Evolutionary conservation across 169 alveolate genomes (phyloP).

Genomic region (Eimeria brunetti): DNA sequence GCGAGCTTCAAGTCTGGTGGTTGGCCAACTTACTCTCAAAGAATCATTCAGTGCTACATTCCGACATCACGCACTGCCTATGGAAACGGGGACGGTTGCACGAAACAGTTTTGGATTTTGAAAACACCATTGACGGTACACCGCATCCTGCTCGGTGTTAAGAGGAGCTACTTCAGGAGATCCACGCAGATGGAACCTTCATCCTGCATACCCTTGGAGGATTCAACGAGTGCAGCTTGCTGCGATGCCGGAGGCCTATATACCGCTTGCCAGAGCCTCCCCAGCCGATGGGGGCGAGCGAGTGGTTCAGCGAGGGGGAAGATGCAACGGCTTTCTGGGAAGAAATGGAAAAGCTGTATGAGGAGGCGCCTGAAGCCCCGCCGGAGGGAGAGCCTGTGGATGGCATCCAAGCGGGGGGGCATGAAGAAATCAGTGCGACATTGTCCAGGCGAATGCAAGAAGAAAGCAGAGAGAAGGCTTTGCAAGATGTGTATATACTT

Average conservation of each 20-base stretch:
- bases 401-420: not conserved
- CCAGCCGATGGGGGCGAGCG: constrained; percentile 37
- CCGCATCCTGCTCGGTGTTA: too few species aligned
- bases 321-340: constrained; percentile 37
- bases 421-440: not conserved
- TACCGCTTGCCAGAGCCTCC: constrained; percentile 60
- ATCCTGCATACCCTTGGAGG: constrained; percentile 56
- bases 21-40: not conserved
- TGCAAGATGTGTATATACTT: too few species aligned
- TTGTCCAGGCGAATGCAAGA: constrained; percentile 6
- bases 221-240: constrained; percentile 53
- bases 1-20: not conserved
- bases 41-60: too few species aligned
- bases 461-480: too few species aligned
- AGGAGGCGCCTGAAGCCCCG: constrained; percentile 39
- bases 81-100: too few species aligned
- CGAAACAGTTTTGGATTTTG: too few species aligned
- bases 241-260: constrained; percentile 49
- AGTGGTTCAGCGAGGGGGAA: constrained; percentile 31
- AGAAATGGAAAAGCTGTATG: constrained; percentile 40
- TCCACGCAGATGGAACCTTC: constrained; percentile 59
- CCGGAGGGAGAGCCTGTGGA: constrained; percentile 66
- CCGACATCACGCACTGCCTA: too few species aligned
- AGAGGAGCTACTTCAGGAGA: constrained; percentile 42
- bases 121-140: too few species aligned